phyloP scores from a whole-genome alignment of 805 yeast genomes.

The Kazachstania viticola region DNA sequence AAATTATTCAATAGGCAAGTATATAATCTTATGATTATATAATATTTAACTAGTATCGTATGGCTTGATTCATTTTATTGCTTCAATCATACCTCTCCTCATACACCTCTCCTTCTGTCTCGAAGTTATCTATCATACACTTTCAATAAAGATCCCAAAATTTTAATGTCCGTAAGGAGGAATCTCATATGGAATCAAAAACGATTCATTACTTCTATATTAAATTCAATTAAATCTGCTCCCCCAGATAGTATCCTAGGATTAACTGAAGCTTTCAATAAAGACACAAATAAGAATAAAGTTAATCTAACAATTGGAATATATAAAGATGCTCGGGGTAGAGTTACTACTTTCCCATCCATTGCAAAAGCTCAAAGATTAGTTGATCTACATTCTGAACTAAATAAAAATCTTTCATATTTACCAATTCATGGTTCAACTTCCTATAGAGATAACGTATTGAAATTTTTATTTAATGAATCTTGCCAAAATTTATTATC shows the following conservation, averaged over 20 bases:
- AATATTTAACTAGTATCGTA: too few relatives aligned
- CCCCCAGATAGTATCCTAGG: slow-evolving; percentile 33
- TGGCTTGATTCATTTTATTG: too few relatives aligned
- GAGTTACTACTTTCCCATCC: slow-evolving; percentile 28
- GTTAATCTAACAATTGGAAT: slow-evolving; percentile 48
- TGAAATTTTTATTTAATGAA: slow-evolving; percentile 60
- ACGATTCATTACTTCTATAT: too few relatives aligned
- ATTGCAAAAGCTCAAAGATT: slow-evolving; percentile 20
- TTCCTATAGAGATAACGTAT: slow-evolving; percentile 53
- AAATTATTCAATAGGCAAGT: too few relatives aligned
- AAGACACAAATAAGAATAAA: slow-evolving; percentile 48
- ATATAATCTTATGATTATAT: too few relatives aligned
- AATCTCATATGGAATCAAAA: too few relatives aligned
- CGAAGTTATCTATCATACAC: too few relatives aligned
- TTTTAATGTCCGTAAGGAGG: too few relatives aligned
- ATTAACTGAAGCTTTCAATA: slow-evolving; percentile 59
- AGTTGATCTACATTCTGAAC: slow-evolving; percentile 34
- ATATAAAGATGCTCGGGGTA: slow-evolving; percentile 77
- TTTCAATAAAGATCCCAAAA: too few relatives aligned
- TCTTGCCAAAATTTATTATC: slow-evolving; percentile 14
- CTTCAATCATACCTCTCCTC: too few relatives aligned
- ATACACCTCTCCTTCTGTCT: too few relatives aligned
- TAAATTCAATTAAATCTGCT: slow-evolving; percentile 3
- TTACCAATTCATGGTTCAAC: slow-evolving; percentile 69
- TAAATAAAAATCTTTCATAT: slow-evolving; percentile 49